A percentile compares a stretch with the other conserved stretches of the same genome.
phyloP scores from a whole-genome alignment of 768 basidiomycete genomes.

The Leucocoprinus leucothites region DNA sequence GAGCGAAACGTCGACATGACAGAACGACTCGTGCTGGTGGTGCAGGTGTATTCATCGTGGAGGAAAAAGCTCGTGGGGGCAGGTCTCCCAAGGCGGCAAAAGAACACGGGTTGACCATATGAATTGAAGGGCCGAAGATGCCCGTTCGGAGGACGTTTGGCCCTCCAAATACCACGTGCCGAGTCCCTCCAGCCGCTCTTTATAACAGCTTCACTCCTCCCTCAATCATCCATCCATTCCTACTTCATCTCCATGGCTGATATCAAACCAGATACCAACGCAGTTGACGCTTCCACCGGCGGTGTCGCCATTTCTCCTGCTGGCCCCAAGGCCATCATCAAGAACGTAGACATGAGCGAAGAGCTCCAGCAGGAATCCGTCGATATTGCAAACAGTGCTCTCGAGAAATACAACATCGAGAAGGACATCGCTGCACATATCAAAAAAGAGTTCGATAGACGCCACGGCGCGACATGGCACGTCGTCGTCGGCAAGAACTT shows the following conservation, averaged over 20 bases:
- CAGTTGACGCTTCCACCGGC: conserved; percentile 51
- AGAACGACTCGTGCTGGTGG: conserved; percentile 4
- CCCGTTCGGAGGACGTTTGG: conserved; percentile 5
- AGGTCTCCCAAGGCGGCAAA: conserved; percentile 11
- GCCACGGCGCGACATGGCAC: conserved; percentile 95
- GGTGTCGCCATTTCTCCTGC: conserved; percentile 29
- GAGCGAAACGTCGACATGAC: background rate
- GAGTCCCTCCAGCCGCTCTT: background rate
- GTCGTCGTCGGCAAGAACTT: conserved; percentile 99
- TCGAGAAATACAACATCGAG: conserved; percentile 92
- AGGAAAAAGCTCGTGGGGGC: conserved; percentile 1
- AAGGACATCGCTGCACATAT: conserved; percentile 98
- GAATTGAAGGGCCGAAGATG: conserved; percentile 6
- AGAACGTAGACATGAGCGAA: conserved; percentile 95
- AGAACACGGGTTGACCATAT: conserved; percentile 11
- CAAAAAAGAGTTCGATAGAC: conserved; percentile 96
- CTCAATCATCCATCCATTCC: background rate
- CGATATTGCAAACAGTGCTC: conserved; percentile 79
- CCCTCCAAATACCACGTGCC: conserved; percentile 11
- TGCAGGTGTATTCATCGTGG: conserved; percentile 9
- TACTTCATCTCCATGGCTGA: conserved; percentile 47
- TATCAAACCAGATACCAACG: conserved; percentile 52
- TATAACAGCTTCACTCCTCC: conserved; percentile 1
- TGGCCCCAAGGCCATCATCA: conserved; percentile 80
- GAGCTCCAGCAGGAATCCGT: conserved; percentile 96